Evolutionary conservation across 2,329 filamentous ascomycete species (phyloP), one percentile per base, ranked within the genome.

Genomic region (Thelonectria discophora): DNA sequence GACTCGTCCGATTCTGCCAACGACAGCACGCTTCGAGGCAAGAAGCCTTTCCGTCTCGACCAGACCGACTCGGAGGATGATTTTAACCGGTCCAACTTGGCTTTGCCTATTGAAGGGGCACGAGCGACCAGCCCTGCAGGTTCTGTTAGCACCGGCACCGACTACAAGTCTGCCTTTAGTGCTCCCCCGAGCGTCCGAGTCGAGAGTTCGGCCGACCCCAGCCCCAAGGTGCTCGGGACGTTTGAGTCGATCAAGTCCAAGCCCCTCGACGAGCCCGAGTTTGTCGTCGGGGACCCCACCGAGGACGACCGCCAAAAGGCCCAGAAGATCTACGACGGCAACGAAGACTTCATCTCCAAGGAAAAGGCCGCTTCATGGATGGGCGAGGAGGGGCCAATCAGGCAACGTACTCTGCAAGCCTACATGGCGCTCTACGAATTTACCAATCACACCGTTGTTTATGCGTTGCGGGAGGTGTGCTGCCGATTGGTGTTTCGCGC

Each of bases 401-500:
- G 86, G 15, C 83, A 87, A 70, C 80, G 86, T 20, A 87, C 85
- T 0, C 73, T 90, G 20, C 78, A 80, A 66, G 94, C 94, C 0
- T 99, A 97, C 77, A 97, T 99, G 90, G 89, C 93, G 63, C 81
- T 97, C 11, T 97, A 94, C 74, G 90, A 97, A 74, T 98, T 95
- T 80, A 82, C 86, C 8, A 90, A 90, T 69, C 84, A 91, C 72
- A 97, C 92, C 75, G 90, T 98, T 49, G 83, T 98, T 15, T 83
- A 85, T 39, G 88, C 92, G 8, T 82, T 98, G 65, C 88, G 95
- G 24, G 86, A 89, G 62, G 84, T 99, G 24, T 99, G 95, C 75
- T 86, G 86, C 55, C 90, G 92, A 32, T 82, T 98, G 21, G 84
- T 95, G 5, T 83, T 99, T 59, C 91, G 92, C 68, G 95, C 92